A percentile compares a stretch with the other conserved stretches of the same genome.
phyloP scores from a whole-genome alignment of 768 basidiomycete species.

The Psilocybe cubensis region DNA sequence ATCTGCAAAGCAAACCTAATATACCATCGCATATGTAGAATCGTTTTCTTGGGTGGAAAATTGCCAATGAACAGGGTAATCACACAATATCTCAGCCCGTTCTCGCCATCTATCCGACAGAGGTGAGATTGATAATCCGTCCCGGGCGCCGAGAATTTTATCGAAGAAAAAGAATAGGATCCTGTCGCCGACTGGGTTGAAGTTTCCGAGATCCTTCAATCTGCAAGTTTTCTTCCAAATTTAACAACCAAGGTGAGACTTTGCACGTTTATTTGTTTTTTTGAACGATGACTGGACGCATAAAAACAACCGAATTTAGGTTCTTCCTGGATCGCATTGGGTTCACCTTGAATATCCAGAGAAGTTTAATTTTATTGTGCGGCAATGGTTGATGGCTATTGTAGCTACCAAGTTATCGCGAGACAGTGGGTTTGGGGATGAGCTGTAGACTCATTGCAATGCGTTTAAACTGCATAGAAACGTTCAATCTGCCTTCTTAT shows the following conservation, averaged over 20 bases:
- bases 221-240: constrained; percentile 39
- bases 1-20: background rate
- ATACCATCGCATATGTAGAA: constrained; percentile 32
- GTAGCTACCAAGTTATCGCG: too few species aligned
- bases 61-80: constrained; percentile 48
- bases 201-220: constrained; percentile 36
- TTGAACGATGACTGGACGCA: background rate
- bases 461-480: too few species aligned
- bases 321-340: constrained; percentile 66
- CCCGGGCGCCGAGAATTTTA: background rate
- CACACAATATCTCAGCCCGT: constrained; percentile 46
- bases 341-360: constrained; percentile 63
- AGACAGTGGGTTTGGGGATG: too few species aligned
- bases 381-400: constrained; percentile 52
- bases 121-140: constrained; percentile 29
- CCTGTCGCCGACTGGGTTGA: constrained; percentile 49
- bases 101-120: constrained; percentile 41
- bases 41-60: constrained; percentile 41
- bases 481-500: too few species aligned
- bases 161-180: constrained; percentile 34
- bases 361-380: constrained; percentile 53
- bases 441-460: too few species aligned
- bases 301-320: constrained; percentile 30
- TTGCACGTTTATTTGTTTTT: background rate
- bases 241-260: constrained; percentile 39